A percentile compares a stretch with the other conserved stretches of the same genome.
These are phyloP conservation scores for Botrytis cinerea DNA, from an alignment of 2,329 filamentous ascomycete species.

Conservation along the genomic window DNA sequence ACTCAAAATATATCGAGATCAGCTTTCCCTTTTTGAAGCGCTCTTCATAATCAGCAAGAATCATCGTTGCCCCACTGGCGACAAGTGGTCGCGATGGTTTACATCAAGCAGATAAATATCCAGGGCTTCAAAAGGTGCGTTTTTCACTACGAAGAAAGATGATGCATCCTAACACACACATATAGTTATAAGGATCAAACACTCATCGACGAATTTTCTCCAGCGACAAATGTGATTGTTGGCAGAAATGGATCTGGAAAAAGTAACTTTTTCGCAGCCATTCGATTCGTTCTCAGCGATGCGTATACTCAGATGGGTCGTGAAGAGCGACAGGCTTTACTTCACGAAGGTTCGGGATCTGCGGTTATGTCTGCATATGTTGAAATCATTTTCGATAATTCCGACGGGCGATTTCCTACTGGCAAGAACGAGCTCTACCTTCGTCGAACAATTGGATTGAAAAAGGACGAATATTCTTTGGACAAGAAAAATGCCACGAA, in stretches of 20 bases:
- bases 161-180: constrained; percentile 28
- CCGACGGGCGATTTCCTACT: constrained; percentile 91
- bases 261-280: constrained; percentile 99
- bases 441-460: constrained; percentile 90
- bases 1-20: not conserved
- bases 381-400: constrained; percentile 98
- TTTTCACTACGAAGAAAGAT: not conserved
- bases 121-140: constrained; percentile 97
- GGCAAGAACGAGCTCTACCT: constrained; percentile 88
- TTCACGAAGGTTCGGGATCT: constrained; percentile 97
- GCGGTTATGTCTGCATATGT: constrained; percentile 99
- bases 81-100: constrained; percentile 60
- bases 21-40: constrained; percentile 1
- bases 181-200: constrained; percentile 98
- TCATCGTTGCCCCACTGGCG: constrained; percentile 27
- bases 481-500: constrained; percentile 97
- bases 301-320: constrained; percentile 94
- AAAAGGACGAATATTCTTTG: constrained; percentile 98
- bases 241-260: constrained; percentile 99
- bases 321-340: constrained; percentile 89
- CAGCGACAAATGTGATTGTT: constrained; percentile 97
- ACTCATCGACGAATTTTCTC: constrained; percentile 96
- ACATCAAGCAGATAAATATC: constrained; percentile 99
- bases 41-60: constrained; percentile 15
- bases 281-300: constrained; percentile 97